Percentiles rank a stretch among this genome's conserved stretches.
Evolutionary conservation across 805 yeast species (phyloP).

Genomic region (Zygosaccharomyces siamensis): DNA sequence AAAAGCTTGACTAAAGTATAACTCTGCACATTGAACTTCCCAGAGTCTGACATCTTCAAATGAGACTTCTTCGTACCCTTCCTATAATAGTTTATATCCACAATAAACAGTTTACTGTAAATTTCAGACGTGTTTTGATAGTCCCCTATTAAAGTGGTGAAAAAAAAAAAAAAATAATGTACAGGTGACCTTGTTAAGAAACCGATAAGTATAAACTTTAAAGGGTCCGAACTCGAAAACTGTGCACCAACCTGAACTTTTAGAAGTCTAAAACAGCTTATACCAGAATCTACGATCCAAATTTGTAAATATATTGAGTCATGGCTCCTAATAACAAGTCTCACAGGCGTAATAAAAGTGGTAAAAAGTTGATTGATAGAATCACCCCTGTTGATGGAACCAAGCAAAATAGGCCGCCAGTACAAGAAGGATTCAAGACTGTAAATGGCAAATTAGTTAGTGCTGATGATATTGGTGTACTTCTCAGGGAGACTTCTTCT

Average conservation of each 20-base stretch:
- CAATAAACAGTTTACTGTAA: background rate
- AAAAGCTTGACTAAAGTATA: conserved; percentile 77
- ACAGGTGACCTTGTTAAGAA: background rate
- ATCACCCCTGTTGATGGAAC: conserved; percentile 10
- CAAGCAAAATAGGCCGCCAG: conserved; percentile 5
- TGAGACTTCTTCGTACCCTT: background rate
- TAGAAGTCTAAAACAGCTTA: background rate
- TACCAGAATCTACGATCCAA: background rate
- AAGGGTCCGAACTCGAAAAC: background rate
- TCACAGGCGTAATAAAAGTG: conserved; percentile 4
- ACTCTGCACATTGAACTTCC: conserved; percentile 51
- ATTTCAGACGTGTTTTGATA: background rate
- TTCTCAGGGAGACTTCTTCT: conserved; percentile 18
- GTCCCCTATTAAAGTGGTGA: conserved; percentile 3
- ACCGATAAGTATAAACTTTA: background rate
- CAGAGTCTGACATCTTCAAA: conserved; percentile 14
- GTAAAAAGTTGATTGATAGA: conserved; percentile 15
- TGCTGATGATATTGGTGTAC: conserved; percentile 26
- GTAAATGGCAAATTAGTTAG: conserved; percentile 28
- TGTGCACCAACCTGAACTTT: background rate
- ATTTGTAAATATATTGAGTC: background rate
- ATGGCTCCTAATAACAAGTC: conserved; percentile 13
- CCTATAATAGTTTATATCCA: background rate
- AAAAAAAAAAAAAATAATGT: background rate
- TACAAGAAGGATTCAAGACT: conserved; percentile 21